Percentiles rank a stretch among this genome's conserved stretches.
phyloP scores from a whole-genome alignment of 139 green algal species.

The Mychonastes homosphaera region DNA sequence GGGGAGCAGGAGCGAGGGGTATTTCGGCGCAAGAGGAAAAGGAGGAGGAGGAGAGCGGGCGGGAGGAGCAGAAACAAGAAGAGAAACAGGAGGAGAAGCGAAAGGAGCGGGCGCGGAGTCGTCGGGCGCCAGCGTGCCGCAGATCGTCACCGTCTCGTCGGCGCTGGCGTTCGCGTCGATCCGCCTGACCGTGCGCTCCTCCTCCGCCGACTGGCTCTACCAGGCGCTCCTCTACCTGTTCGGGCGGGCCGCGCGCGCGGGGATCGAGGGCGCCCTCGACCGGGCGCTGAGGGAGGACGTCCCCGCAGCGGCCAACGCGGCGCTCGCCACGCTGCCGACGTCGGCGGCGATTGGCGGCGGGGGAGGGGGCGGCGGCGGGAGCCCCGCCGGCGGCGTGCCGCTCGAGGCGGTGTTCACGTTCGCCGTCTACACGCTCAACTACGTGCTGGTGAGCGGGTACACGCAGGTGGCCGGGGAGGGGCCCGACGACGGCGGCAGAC shows the following conservation, averaged over 20 bases:
- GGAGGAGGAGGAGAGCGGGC: no score
- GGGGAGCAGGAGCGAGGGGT: no score
- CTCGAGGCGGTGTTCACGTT: constrained; percentile 24
- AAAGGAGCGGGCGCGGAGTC: no score
- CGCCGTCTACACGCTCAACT: constrained; percentile 24
- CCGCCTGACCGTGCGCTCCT: constrained; percentile 11
- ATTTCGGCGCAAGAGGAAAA: no score
- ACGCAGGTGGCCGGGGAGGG: not conserved
- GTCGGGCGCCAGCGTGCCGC: no score
- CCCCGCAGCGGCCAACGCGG: constrained; percentile 15
- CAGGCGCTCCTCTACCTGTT: constrained; percentile 26
- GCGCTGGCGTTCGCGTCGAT: constrained; percentile 15
- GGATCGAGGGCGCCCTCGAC: constrained; percentile 19
- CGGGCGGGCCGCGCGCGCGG: constrained; percentile 7
- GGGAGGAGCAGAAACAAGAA: no score
- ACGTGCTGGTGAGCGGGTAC: constrained; percentile 13
- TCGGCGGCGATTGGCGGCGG: no score
- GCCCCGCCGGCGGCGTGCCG: constrained; percentile 13
- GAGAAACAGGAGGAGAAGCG: no score
- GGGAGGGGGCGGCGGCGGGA: no score
- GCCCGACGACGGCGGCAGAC: not conserved
- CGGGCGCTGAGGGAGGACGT: constrained; percentile 20
- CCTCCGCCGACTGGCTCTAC: constrained; percentile 26
- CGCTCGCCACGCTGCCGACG: constrained; percentile 22
- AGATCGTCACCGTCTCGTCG: constrained; percentile 14